A percentile compares a stretch with the other conserved stretches of the same genome.
phyloP scores from a whole-genome alignment of 225 moss, liverwort and hornwort species.

The Asterella californica region DNA sequence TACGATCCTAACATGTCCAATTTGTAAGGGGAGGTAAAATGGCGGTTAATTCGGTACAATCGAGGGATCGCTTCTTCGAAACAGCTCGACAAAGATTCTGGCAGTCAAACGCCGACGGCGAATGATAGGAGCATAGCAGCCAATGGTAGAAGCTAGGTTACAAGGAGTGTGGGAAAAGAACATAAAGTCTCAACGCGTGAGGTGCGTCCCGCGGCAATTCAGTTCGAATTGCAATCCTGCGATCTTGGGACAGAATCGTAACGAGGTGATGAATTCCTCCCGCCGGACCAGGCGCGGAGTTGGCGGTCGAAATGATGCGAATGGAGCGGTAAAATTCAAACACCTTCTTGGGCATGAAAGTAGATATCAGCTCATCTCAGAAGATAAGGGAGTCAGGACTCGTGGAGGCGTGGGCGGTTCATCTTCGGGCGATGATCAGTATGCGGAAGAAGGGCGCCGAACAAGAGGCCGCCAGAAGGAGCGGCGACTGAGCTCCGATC shows the following conservation, averaged over 20 bases:
- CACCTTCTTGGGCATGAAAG: neutral
- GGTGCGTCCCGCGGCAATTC: neutral
- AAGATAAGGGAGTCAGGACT: too few relatives aligned
- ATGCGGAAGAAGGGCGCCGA: neutral
- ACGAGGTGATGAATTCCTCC: neutral
- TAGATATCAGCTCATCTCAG: neutral
- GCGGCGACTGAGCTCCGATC: too few relatives aligned
- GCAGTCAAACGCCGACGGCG: neutral
- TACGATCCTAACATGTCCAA: neutral
- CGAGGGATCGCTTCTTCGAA: neutral
- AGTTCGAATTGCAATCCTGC: neutral
- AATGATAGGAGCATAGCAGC: neutral
- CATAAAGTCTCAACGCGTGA: neutral
- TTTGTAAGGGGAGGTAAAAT: neutral
- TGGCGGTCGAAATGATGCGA: neutral
- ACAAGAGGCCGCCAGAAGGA: neutral
- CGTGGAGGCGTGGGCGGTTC: neutral
- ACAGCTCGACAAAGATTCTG: neutral
- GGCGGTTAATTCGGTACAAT: neutral
- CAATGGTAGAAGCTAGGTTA: too few relatives aligned
- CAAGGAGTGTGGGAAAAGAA: neutral
- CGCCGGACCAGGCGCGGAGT: neutral
- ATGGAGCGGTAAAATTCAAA: slow-evolving; percentile 5
- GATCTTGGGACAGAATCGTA: neutral
- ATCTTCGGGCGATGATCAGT: neutral